Evolutionary conservation across 441 rosid species (phyloP).

Genomic region (Erysimum pusillum): DNA sequence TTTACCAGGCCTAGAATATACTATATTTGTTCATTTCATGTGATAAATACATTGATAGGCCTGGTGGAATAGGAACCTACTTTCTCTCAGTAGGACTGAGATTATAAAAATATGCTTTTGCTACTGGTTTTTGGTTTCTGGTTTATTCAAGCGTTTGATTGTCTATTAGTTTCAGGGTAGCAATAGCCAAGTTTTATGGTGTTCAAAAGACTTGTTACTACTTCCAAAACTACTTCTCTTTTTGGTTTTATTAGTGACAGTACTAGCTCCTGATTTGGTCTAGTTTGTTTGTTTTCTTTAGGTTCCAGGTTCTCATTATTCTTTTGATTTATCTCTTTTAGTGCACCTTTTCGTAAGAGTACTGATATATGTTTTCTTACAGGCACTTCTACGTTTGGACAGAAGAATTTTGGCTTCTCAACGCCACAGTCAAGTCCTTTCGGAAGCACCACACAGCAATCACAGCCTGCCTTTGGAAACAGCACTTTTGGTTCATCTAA

Average conservation of each 20-base stretch:
- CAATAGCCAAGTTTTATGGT: background rate
- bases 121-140: background rate
- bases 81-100: background rate
- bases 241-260: constrained; percentile 36
- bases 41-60: background rate
- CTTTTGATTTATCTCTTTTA: constrained; percentile 32
- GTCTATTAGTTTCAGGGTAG: background rate
- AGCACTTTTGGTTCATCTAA: constrained; percentile 71
- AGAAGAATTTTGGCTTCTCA: constrained; percentile 83
- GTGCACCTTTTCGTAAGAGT: background rate
- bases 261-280: constrained; percentile 37
- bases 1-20: background rate
- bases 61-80: background rate
- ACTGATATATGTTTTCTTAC: constrained; percentile 35
- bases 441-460: constrained; percentile 79
- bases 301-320: constrained; percentile 39
- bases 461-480: constrained; percentile 87
- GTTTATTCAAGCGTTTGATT: constrained; percentile 12
- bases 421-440: constrained; percentile 75
- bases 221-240: background rate
- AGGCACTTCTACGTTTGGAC: constrained; percentile 80
- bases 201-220: background rate
- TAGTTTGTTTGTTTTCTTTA: constrained; percentile 10
- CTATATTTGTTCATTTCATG: constrained; percentile 3
- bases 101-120: constrained; percentile 17